Percentiles rank a stretch among this genome's conserved stretches.
Conservation (phyloP, 176 grass and related monocot genomes). For the Areca catechu region DNA sequence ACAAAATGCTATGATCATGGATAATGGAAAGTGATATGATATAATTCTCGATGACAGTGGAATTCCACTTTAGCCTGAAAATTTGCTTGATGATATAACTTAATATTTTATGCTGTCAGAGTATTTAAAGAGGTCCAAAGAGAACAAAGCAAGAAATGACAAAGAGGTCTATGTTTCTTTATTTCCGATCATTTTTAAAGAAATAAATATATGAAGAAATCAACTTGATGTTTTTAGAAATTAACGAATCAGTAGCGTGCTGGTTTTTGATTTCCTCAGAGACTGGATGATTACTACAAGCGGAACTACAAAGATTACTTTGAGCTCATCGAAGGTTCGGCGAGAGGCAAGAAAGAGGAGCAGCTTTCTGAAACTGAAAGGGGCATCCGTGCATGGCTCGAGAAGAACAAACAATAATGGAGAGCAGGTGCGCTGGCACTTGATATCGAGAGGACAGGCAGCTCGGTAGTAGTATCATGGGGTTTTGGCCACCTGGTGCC, state of each 20-base stretch:
- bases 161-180: conserved; percentile 47
- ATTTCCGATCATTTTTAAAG: not conserved
- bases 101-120: conserved; percentile 22
- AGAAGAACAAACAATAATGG: conserved; percentile 59
- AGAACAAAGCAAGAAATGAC: conserved; percentile 83
- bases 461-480: too few species aligned
- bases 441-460: too few species aligned
- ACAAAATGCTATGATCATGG: too few species aligned
- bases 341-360: conserved; percentile 47
- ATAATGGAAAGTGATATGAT: too few species aligned
- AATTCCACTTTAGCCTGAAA: too few species aligned
- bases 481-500: too few species aligned
- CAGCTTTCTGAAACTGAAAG: conserved; percentile 66
- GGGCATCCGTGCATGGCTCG: conserved; percentile 73
- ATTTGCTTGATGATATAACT: not conserved
- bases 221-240: not conserved
- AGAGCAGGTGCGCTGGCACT: not conserved
- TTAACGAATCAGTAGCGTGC: not conserved
- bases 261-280: conserved; percentile 28
- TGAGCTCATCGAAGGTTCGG: conserved; percentile 52
- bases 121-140: conserved; percentile 68
- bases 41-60: too few species aligned
- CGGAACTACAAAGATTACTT: conserved; percentile 90
- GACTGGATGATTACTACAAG: conserved; percentile 72
- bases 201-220: too few species aligned